These are phyloP conservation scores for Ministeria vibrans DNA, from an alignment of 78 protist genomes.

Conservation along the genomic window DNA sequence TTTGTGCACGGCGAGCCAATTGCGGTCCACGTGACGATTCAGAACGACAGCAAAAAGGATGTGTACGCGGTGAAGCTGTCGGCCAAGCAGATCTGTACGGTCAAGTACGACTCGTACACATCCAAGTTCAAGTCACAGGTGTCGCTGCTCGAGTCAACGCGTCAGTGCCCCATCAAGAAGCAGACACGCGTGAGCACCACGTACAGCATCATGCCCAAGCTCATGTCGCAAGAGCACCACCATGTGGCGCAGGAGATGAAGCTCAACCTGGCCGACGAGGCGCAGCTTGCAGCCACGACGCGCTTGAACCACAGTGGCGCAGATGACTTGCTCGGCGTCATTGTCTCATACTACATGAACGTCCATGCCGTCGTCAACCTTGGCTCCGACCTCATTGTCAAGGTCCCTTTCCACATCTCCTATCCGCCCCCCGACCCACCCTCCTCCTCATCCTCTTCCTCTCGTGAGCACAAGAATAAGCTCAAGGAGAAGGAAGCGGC, in stretches of 20 bases:
- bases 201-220: constrained; percentile 2
- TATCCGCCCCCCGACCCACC: not conserved
- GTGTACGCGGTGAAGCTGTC: constrained; percentile 11
- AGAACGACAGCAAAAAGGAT: not conserved
- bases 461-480: not conserved
- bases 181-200: not conserved
- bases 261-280: constrained; percentile 7
- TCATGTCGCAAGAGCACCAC: constrained; percentile 7
- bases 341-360: not conserved
- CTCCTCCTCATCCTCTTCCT: not conserved
- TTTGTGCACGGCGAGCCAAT: constrained; percentile 5
- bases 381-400: constrained; percentile 1
- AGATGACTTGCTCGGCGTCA: not conserved
- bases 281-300: constrained; percentile 2
- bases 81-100: not conserved
- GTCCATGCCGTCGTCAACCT: constrained; percentile 5
- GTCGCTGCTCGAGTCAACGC: not conserved
- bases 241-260: constrained; percentile 4
- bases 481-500: not conserved
- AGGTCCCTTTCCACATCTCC: not conserved
- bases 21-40: not conserved
- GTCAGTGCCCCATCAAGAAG: constrained; percentile 8
- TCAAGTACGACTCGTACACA: not conserved
- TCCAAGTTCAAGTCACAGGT: constrained; percentile 1
- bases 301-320: not conserved